phyloP scores from a whole-genome alignment of 495 filamentous ascomycete species.

The Tuber melanosporum region DNA sequence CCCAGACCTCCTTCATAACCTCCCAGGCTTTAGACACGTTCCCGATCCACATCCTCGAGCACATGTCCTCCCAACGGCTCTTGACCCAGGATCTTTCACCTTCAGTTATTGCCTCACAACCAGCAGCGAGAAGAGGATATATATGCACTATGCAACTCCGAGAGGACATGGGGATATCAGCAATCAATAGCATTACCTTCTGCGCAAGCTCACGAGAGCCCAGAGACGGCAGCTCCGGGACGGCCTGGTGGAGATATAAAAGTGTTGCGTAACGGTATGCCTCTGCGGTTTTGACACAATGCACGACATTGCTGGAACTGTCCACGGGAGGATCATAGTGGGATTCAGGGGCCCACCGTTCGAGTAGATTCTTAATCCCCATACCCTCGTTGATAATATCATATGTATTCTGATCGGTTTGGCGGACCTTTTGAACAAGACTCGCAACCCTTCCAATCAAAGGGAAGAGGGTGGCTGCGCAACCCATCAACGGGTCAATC shows the following conservation, averaged over 20 bases:
- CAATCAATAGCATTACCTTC: conserved; percentile 56
- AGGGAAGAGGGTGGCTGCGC: conserved; percentile 65
- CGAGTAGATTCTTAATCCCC: conserved; percentile 57
- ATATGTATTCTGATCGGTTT: conserved; percentile 53
- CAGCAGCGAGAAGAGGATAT: conserved; percentile 66
- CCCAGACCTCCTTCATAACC: conserved; percentile 55
- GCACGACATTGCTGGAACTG: conserved; percentile 56
- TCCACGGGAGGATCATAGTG: conserved; percentile 58
- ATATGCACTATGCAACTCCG: conserved; percentile 69
- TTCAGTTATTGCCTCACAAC: conserved; percentile 57
- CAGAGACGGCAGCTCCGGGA: conserved; percentile 64
- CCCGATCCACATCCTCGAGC: conserved; percentile 60
- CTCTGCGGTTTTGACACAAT: conserved; percentile 65
- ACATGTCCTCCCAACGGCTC: conserved; percentile 59
- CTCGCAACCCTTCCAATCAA: conserved; percentile 64
- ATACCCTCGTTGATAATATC: conserved; percentile 59
- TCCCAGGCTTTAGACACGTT: conserved; percentile 60
- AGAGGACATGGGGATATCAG: conserved; percentile 57
- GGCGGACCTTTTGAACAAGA: conserved; percentile 59
- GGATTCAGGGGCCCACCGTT: conserved; percentile 58
- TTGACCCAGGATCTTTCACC: conserved; percentile 66
- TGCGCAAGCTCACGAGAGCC: conserved; percentile 56
- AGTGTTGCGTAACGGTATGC: conserved; percentile 72
- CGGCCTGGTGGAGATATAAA: conserved; percentile 69
- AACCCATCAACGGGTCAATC: conserved; percentile 72